Evolutionary conservation across 495 filamentous ascomycete genomes (phyloP).

Genomic region (Xanthoparmelia taractica): DNA sequence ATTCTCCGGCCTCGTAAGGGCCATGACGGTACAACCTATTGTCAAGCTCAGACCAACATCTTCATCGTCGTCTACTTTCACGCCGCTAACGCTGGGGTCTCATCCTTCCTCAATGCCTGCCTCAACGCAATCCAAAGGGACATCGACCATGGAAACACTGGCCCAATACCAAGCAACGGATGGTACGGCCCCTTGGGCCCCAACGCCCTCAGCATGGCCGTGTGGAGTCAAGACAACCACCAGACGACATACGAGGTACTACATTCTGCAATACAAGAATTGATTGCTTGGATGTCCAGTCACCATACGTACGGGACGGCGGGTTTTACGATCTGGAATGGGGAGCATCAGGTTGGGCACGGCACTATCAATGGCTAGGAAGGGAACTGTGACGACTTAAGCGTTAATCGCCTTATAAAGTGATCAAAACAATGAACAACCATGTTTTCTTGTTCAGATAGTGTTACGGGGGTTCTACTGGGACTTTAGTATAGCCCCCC

Average conservation of each 20-base stretch:
- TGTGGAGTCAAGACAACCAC: neutral
- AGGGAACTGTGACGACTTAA: neutral
- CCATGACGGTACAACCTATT: neutral
- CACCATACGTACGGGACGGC: neutral
- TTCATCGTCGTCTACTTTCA: neutral
- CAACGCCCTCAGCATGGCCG: neutral
- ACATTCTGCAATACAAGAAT: neutral
- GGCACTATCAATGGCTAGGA: conserved; percentile 4
- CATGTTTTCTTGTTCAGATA: too few relatives aligned
- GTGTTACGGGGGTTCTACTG: too few relatives aligned
- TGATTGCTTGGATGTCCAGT: conserved; percentile 4
- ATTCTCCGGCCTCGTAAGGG: neutral
- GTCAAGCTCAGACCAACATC: conserved; percentile 6
- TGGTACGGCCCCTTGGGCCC: neutral
- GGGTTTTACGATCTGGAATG: conserved; percentile 5
- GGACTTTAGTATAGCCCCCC: too few relatives aligned
- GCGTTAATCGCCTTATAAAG: neutral
- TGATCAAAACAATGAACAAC: neutral
- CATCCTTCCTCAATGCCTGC: neutral
- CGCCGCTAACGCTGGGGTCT: neutral
- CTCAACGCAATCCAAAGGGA: neutral
- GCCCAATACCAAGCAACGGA: neutral
- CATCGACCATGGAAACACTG: neutral
- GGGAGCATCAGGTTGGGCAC: neutral
- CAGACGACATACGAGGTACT: conserved; percentile 8